Evolutionary conservation across 1,139 yeast species (phyloP), one percentile per base, ranked within the genome.

Genomic region (Kazachstania sp.): DNA sequence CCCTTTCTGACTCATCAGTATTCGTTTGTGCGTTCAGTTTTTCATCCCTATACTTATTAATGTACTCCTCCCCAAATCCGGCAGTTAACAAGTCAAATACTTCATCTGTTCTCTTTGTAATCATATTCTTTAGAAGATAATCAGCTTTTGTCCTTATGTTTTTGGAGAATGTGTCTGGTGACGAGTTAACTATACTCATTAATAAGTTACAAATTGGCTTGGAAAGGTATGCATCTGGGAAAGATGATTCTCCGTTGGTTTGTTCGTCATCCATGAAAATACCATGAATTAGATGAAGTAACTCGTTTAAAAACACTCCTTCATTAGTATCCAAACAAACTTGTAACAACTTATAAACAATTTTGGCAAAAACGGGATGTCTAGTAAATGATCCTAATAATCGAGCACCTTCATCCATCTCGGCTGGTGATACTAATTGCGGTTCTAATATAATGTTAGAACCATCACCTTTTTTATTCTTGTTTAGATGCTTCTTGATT

Each of bases 211-310:
- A 69, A 32, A 83, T 71, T 2, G 86, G 83, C 41, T 77, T 75
- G 31, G 70, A 66, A 18, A 78, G 63, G 52, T 77, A 79, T n/a
- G 68, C 59, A 18, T 71, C 70, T 40, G 77, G 70, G 18, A 77
- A 64, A 39, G 68, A 63, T 1, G 54, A 44, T 9, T 61, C 52
- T 0, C 79, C 79, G 52, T 70, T 61, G 1, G 71, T 53, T 1
- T 59, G 49, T 50, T 75, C 80, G 51, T 77, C 78, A 60, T 83
- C 87, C 19, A 73, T 51, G 28, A 83, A 60, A 4, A 81, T 70
- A 3, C 84, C 90, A 66, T 83, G 87, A 2, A 83, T 53, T 48
- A 83, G 70, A 57, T 83, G 92, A 40, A 84, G 70, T n/a, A 81
- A 59, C 44, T 78, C 80, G 13, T 79, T 76, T 41, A 82, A 63